Conservation (phyloP, 495 filamentous ascomycete species). For the Penicillium soppii region DNA sequence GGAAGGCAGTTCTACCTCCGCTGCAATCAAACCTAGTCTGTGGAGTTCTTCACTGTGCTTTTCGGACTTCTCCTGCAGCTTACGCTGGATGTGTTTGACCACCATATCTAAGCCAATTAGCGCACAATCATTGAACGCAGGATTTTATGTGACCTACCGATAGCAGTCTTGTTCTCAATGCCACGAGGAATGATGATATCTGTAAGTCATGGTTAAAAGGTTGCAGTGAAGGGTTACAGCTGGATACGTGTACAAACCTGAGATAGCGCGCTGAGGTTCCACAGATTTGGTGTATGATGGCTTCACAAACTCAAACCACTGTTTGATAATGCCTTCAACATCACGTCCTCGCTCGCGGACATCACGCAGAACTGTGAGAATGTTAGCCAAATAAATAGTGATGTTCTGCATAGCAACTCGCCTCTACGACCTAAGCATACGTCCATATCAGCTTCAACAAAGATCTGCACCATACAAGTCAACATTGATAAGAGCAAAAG, state of each 20-base stretch:
- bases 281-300: conserved; percentile 91
- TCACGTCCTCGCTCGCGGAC: conserved; percentile 81
- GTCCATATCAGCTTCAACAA: conserved; percentile 94
- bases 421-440: conserved; percentile 89
- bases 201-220: conserved; percentile 30
- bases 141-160: conserved; percentile 53
- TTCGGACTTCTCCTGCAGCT: conserved; percentile 79
- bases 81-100: conserved; percentile 81
- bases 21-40: conserved; percentile 65
- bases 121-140: background rate
- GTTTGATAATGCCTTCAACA: conserved; percentile 93
- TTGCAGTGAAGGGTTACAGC: background rate
- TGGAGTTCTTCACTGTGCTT: conserved; percentile 75
- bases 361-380: conserved; percentile 72
- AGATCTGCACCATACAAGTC: conserved; percentile 58
- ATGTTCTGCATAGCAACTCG: conserved; percentile 39
- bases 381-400: conserved; percentile 6
- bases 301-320: conserved; percentile 96
- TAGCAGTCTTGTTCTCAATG: conserved; percentile 89
- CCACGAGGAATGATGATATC: conserved; percentile 95
- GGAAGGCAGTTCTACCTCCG: conserved; percentile 67
- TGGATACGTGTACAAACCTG: conserved; percentile 46
- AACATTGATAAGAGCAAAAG: background rate
- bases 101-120: conserved; percentile 68
- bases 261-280: conserved; percentile 81